Base-by-base conservation (phyloP, 2,329 filamentous ascomycete genomes). In the Cadophora gregata region DNA sequence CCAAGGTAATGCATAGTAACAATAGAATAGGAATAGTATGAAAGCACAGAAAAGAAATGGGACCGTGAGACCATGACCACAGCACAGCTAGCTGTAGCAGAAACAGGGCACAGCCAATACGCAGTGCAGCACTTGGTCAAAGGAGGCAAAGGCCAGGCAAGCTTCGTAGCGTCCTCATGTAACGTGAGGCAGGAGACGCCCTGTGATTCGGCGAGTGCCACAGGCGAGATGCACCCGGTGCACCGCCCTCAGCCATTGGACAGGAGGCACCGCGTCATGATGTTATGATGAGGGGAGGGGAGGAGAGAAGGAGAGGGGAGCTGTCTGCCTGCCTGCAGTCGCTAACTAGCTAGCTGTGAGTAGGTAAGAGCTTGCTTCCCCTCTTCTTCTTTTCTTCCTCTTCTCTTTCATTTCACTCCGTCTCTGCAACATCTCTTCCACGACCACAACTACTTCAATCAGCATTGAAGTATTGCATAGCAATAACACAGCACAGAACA, bases 341-440 rank as follows among this genome's bases (percentile, higher is more conserved):
- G 42, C 42, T 47, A 47, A n/a, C 19, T 47, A 21, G 42, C 2
- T 47, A 47, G 42, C 19, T 47, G 42, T 5, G 6, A 33, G 27
- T 36, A 55, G 16, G 51, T n/a, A 33, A 31, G 27, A 12, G 25
- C 19, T 19, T 31, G 51, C 42, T 48, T 33, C 25, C 45, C 59
- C 45, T 50, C 45, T 36, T 61, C 21, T 47, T 42, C 38, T 27
- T 31, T 58, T 61, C 47, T 50, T 47, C n/a, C 24, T 59, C 33
- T 38, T 59, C 29, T 42, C 45, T 59, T 63, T 47, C 19, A 62
- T n/a, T n/a, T n/a, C n/a, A n/a, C n/a, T n/a, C 19, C 24, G 50
- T 55, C 45, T 55, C 47, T 50, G 47, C n/a, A n/a, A 61, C 33
- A 47, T 59, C 29, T 42, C 45, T 59, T 63, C 53, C 19, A 62